Conservation (phyloP, 1,139 yeast genomes). For the Zygoascus meyerae region DNA sequence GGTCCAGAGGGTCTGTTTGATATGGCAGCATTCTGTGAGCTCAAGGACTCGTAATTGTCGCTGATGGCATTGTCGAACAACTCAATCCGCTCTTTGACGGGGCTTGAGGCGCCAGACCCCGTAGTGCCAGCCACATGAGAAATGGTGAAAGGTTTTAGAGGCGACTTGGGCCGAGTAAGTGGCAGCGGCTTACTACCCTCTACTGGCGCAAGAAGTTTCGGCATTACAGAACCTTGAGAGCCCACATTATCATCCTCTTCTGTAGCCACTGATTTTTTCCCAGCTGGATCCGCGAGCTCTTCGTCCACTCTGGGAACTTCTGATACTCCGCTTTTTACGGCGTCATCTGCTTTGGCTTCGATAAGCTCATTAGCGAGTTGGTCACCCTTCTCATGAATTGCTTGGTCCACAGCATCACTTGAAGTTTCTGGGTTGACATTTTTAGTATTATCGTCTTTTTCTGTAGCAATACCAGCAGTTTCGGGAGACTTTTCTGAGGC, state of each 20-base stretch:
- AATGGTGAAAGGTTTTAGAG: not conserved
- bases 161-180: no score
- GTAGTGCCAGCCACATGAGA: not conserved
- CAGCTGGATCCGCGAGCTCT: no score
- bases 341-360: no score
- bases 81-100: conserved; percentile 6
- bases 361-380: no score
- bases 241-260: not conserved
- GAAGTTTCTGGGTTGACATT: not conserved
- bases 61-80: not conserved
- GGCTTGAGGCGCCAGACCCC: conserved; percentile 3
- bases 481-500: not conserved
- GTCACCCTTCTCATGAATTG: no score
- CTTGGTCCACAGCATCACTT: no score
- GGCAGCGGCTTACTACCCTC: no score
- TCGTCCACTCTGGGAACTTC: no score
- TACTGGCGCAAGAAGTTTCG: no score
- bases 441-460: conserved; percentile 2
- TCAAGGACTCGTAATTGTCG: not conserved
- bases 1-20: not conserved
- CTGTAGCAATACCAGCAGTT: not conserved
- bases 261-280: no score
- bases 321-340: no score
- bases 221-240: no score
- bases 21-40: not conserved